Evolutionary conservation across 129 eudicot genomes (phyloP).

Genomic region (Pittosporum tobira): DNA sequence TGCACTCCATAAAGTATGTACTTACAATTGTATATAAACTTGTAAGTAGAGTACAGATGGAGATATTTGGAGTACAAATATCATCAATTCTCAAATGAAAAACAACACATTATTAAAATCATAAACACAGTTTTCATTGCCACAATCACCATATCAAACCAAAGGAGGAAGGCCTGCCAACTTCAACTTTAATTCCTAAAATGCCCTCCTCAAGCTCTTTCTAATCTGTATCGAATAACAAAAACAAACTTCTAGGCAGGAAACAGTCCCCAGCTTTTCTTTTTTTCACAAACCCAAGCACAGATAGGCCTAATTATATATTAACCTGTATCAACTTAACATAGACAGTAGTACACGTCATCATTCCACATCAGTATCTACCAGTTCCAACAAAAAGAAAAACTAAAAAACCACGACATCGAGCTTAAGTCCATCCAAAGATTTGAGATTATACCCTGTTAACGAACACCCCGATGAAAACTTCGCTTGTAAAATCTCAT

Average conservation of each 20-base stretch:
- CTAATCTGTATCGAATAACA: background rate
- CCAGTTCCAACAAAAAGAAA: conserved; percentile 16
- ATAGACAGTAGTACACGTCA: conserved; percentile 14
- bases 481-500: conserved; percentile 4
- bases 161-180: background rate
- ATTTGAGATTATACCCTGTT: conserved; percentile 4
- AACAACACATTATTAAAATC: too few species aligned
- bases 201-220: too few species aligned
- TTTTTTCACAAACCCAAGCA: background rate
- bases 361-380: conserved; percentile 25
- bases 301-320: background rate
- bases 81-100: too few species aligned
- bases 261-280: background rate
- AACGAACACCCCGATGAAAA: conserved; percentile 15
- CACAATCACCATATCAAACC: conserved; percentile 1
- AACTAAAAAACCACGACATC: conserved; percentile 8
- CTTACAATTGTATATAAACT: too few species aligned
- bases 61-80: too few species aligned
- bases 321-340: background rate
- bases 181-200: background rate
- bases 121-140: conserved; percentile 5
- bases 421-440: conserved; percentile 14
- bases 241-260: background rate
- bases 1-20: too few species aligned
- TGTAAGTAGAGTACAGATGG: too few species aligned